A percentile compares a stretch with the other conserved stretches of the same genome.
phyloP scores from a whole-genome alignment of 495 filamentous ascomycete genomes.

The Neurospora sp. region DNA sequence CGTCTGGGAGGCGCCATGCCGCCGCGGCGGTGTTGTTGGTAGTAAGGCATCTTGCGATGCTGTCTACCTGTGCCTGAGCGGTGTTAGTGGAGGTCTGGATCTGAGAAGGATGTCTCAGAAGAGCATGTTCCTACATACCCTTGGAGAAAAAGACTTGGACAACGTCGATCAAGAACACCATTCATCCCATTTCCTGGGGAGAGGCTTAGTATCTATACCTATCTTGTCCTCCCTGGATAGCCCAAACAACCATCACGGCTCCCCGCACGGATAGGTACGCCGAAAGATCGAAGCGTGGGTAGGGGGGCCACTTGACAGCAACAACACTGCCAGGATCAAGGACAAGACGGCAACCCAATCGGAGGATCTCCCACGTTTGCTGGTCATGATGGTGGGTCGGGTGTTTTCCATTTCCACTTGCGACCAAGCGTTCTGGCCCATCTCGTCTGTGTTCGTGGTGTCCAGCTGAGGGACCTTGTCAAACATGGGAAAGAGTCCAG shows the following conservation, averaged over 20 bases:
- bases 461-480: background rate
- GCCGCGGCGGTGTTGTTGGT: background rate
- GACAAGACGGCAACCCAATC: background rate
- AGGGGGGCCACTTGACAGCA: background rate
- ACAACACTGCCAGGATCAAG: background rate
- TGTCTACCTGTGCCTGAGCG: background rate
- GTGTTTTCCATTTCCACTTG: background rate
- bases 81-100: background rate
- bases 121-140: background rate
- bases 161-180: background rate
- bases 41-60: background rate
- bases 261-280: background rate
- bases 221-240: background rate
- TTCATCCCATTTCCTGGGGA: background rate
- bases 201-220: background rate
- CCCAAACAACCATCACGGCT: background rate
- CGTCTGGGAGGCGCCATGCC: background rate
- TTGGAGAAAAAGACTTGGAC: background rate
- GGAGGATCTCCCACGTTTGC: background rate
- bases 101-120: background rate
- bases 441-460: background rate
- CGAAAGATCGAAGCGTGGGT: background rate
- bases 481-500: background rate
- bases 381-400: background rate
- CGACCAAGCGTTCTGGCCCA: background rate